Evolutionary conservation across 805 yeast genomes (phyloP).

Genomic region (Ogataea saltuana): DNA sequence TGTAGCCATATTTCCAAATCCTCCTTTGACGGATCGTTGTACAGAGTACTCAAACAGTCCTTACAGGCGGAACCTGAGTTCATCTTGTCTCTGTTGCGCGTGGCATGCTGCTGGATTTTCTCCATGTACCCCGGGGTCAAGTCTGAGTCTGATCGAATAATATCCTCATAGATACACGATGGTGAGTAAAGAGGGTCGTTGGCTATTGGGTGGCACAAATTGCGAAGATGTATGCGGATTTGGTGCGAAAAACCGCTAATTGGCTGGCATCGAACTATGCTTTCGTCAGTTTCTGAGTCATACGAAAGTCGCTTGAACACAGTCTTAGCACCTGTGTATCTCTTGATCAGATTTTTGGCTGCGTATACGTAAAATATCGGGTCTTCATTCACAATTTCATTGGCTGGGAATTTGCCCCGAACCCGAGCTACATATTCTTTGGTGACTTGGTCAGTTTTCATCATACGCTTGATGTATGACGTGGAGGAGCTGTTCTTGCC

Average conservation of each 20-base stretch:
- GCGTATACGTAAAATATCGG: slow-evolving; percentile 35
- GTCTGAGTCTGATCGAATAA: slow-evolving; percentile 5
- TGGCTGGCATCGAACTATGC: slow-evolving; percentile 47
- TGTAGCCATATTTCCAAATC: slow-evolving; percentile 46
- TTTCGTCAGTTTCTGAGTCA: slow-evolving; percentile 29
- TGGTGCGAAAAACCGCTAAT: slow-evolving; percentile 55
- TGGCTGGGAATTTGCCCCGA: slow-evolving; percentile 40
- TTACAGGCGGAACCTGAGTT: slow-evolving; percentile 30
- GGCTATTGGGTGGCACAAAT: slow-evolving; percentile 38
- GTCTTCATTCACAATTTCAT: slow-evolving; percentile 31
- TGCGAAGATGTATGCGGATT: slow-evolving; percentile 53
- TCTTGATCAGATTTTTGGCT: slow-evolving; percentile 17
- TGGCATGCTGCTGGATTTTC: slow-evolving; percentile 11
- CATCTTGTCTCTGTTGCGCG: slow-evolving; percentile 13
- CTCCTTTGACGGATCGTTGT: slow-evolving; percentile 30
- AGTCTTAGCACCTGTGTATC: slow-evolving; percentile 21
- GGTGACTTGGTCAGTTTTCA: slow-evolving; percentile 26
- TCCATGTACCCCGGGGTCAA: slow-evolving; percentile 13
- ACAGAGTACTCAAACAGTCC: slow-evolving; percentile 34
- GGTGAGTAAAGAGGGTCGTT: slow-evolving; percentile 33
- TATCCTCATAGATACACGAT: slow-evolving; percentile 5
- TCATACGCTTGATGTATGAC: slow-evolving; percentile 27
- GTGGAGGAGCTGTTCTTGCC: slow-evolving; percentile 38
- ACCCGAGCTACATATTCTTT: slow-evolving; percentile 48
- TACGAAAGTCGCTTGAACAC: slow-evolving; percentile 28